A percentile compares a stretch with the other conserved stretches of the same genome.
phyloP scores from a whole-genome alignment of 1,139 yeast species.

The Sugiyamaella paludigena region DNA sequence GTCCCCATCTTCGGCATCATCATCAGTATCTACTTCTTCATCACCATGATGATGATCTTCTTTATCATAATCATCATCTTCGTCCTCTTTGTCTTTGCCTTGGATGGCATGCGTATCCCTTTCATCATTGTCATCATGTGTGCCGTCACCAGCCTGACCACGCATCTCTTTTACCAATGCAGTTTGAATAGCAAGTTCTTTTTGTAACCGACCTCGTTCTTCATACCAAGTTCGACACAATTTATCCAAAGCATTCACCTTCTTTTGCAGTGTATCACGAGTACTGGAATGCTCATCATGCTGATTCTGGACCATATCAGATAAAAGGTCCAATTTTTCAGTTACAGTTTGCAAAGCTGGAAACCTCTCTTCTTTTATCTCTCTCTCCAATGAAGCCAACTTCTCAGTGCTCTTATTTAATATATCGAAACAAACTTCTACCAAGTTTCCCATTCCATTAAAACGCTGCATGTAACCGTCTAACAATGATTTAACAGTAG shows the following conservation, averaged over 20 bases:
- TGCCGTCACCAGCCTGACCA: not conserved
- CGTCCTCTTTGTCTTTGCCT: conserved; percentile 4
- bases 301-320: no score
- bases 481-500: not conserved
- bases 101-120: no score
- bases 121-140: not conserved
- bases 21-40: not conserved
- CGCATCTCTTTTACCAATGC: conserved; percentile 9
- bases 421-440: no score
- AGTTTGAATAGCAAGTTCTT: conserved; percentile 6
- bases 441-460: not conserved
- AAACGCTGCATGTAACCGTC: not conserved
- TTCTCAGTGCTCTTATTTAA: no score
- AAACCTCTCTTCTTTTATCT: no score
- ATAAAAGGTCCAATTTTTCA: no score
- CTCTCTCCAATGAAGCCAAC: no score
- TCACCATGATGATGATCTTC: not conserved
- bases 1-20: not conserved
- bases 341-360: no score
- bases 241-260: conserved; percentile 4
- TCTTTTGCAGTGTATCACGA: not conserved
- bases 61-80: conserved; percentile 5
- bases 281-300: no score
- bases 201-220: conserved; percentile 1
- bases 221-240: conserved; percentile 5